phyloP scores from a whole-genome alignment of 208 protist species.

The Strigomonas culicis region DNA sequence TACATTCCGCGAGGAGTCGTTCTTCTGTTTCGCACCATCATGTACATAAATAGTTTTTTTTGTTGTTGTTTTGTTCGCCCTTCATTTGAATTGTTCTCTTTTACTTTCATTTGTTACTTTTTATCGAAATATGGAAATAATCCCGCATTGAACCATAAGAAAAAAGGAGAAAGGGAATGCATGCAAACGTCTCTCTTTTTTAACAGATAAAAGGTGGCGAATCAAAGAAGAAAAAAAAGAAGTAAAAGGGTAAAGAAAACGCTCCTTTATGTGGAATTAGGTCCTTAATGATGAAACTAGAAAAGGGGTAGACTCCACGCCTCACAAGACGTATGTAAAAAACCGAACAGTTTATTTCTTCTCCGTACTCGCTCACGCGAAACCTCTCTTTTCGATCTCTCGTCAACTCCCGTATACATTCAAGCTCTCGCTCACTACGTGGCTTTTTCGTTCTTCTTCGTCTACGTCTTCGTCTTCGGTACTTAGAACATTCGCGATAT shows the following conservation, averaged over 20 bases:
- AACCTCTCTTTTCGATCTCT: too few species aligned
- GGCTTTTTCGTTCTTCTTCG: too few species aligned
- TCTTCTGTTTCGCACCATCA: background rate
- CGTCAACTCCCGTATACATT: too few species aligned
- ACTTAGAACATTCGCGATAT: too few species aligned
- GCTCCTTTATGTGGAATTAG: background rate
- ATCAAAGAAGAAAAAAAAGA: constrained; percentile 6
- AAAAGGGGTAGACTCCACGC: too few species aligned
- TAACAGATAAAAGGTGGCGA: constrained; percentile 10
- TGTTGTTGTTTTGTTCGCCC: background rate
- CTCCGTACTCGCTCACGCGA: too few species aligned
- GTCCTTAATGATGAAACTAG: background rate
- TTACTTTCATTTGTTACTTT: constrained; percentile 6
- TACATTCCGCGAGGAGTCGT: too few species aligned
- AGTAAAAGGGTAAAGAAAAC: constrained; percentile 6
- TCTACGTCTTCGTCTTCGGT: too few species aligned
- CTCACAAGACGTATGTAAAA: too few species aligned
- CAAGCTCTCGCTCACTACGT: too few species aligned
- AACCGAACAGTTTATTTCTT: too few species aligned
- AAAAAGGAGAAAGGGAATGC: constrained; percentile 18
- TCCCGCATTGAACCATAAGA: constrained; percentile 18
- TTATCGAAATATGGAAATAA: constrained; percentile 17
- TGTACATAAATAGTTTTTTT: background rate
- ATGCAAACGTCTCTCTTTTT: constrained; percentile 10
- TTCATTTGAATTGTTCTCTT: background rate